Evolutionary conservation across 1,284 basidiomycete genomes (phyloP), one percentile per base, ranked within the genome.

Genomic region (Pterula multifida): DNA sequence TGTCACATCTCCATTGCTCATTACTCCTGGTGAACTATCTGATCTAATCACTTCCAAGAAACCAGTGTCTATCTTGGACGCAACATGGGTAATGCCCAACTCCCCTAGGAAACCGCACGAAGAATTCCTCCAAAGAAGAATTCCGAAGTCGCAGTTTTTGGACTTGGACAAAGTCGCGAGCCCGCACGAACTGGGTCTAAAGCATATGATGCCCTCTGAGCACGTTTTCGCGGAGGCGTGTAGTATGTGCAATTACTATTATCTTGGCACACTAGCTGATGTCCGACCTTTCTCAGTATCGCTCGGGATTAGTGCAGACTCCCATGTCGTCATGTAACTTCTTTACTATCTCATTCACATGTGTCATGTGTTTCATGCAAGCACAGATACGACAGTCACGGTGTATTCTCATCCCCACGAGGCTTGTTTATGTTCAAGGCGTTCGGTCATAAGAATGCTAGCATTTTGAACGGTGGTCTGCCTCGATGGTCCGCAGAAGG

Each of bases 391-490:
- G 94, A 96, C 62, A 73, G 83, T 1, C 73, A 83, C 51, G 91
- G 91, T 4, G 71, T 96, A 22, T 95, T 97, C 69, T 92, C 89
- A 1, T 78, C 90, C 22, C 92, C 94, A 47, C 79, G 94, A 53
- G 90, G 89, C 2, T 75, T 92, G 22, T 97, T 87, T 71, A 97
- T 90, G 68, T 95, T 96, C 74, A 80, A 87, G 62, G 76, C 85
- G 21, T 91, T 94, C 63, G 88, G 90, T 3, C 93, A 97, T 63
- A 65, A 73, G 42, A 83, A 81, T 45, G 89, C 91, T 3, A 90
- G 87, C 54, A 77, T 96, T 15, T 72, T 97, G 9, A 80, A 97
- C 63, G 94, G 93, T 17, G 93, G 93, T 23, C 73, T 97, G 11
- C 90, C 90, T 17, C 70, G 78, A 32, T 98, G 91, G 90, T 72